A percentile compares a stretch with the other conserved stretches of the same genome.
These are phyloP conservation scores for Aspergillus texensis DNA, from an alignment of 2,329 filamentous ascomycete species.

Conservation along the genomic window DNA sequence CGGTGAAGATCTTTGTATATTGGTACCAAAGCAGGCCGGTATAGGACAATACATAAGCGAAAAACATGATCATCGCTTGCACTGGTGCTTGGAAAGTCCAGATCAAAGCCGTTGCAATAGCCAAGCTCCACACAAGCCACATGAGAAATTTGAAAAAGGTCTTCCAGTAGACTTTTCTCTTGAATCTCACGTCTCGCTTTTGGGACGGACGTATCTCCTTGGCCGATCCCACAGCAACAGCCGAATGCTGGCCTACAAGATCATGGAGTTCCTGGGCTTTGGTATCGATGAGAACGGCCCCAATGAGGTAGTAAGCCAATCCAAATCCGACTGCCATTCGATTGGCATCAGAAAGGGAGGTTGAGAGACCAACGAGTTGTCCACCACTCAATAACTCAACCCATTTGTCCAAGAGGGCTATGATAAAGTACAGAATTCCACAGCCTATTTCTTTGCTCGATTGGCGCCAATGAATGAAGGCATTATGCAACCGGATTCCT, in stretches of 20 bases:
- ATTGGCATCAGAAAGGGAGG: conserved; percentile 38
- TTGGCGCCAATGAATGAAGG: conserved; percentile 62
- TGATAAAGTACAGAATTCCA: conserved; percentile 57
- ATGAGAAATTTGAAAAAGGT: conserved; percentile 54
- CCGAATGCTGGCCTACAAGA: conserved; percentile 45
- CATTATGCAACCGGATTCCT: conserved; percentile 58
- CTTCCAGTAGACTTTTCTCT: conserved; percentile 54
- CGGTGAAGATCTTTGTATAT: conserved; percentile 57
- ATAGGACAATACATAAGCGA: conserved; percentile 53
- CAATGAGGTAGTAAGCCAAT: conserved; percentile 60
- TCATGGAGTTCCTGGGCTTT: conserved; percentile 56
- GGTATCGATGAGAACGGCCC: conserved; percentile 59
- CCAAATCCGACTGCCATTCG: conserved; percentile 57
- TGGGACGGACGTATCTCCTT: conserved; percentile 49
- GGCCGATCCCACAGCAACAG: conserved; percentile 44
- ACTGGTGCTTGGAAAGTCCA: conserved; percentile 53
- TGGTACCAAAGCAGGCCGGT: conserved; percentile 58
- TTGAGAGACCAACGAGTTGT: conserved; percentile 43
- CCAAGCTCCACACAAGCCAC: conserved; percentile 56
- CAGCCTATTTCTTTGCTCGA: conserved; percentile 58
- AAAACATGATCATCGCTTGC: conserved; percentile 52
- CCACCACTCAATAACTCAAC: conserved; percentile 52
- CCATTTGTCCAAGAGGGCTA: conserved; percentile 61
- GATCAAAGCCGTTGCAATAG: conserved; percentile 53
- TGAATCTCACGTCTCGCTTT: conserved; percentile 49